Base-by-base conservation (phyloP, 116 monocot species). In the Dioscorea cayenensis region DNA sequence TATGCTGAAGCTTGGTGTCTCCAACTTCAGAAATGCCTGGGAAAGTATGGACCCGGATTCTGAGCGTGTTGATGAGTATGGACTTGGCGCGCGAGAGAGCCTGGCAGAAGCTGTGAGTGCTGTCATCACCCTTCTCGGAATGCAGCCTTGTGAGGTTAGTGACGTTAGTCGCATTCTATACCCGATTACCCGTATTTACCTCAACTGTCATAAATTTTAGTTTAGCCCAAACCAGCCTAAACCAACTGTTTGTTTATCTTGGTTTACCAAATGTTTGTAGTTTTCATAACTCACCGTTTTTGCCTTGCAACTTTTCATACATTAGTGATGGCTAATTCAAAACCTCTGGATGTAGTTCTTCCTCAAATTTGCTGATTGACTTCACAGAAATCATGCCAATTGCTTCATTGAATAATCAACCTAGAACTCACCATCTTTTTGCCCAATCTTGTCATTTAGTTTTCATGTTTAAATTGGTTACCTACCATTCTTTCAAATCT, bases 11-110 rank as follows among this genome's bases (percentile, higher is more conserved):
- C 83, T 89, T 14, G 76, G 80, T 20, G 91, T 91, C 29, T 86
- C 89, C 66, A 99, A 99, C 75, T 99, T 99, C 89, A 86, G 75
- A 62, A 99, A 99, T 79, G 93, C 93, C 49, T 99, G 97, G 97
- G 97, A 99, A 63, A 89, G 73, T 36, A 83, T 93, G 88, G 90
- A 73, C 21, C 66, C 82, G 43, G 94, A 90, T 16, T 81, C 36
- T 68, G 97, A 99, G 74, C 84, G 84, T 8, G 75, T 91, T 23
- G 94, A 93, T 70, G 97, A 99, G 75, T 99, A 99, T 72, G 93
- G 89, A 10, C 90, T 99, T 64, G 97, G 97, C 49, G 88, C 73
- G 14, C 83, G 86, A 37, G 97, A 99, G 64, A 89, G 85, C 80
- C 77, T 99, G 74, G 77, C 79, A 13, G 97, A 93, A 74, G 94